A percentile compares a stretch with the other conserved stretches of the same genome.
These are phyloP conservation scores for Dinochytrium kinnereticum DNA, from an alignment of 371 early-diverging fungal species.

Conservation along the genomic window DNA sequence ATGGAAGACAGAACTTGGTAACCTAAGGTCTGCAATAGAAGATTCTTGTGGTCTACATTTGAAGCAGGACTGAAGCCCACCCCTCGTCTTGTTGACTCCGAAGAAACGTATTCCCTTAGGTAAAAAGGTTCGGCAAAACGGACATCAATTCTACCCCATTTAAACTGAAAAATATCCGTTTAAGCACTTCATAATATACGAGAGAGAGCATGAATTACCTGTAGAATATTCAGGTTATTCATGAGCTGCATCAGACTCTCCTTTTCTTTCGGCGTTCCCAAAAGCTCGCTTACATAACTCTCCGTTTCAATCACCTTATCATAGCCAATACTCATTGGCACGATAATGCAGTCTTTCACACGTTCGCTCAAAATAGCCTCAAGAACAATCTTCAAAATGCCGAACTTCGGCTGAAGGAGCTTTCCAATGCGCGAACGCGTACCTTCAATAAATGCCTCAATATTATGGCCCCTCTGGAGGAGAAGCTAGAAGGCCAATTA, in stretches of 20 bases:
- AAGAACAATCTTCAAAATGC: slow-evolving; percentile 80
- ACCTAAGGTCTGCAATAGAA: slow-evolving; percentile 49
- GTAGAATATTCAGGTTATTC: slow-evolving; percentile 43
- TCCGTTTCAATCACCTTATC: slow-evolving; percentile 86
- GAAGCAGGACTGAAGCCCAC: slow-evolving; percentile 29
- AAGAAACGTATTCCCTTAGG: slow-evolving; percentile 64
- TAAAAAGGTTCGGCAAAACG: slow-evolving; percentile 82
- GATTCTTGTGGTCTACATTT: slow-evolving; percentile 28
- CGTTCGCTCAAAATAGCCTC: slow-evolving; percentile 69
- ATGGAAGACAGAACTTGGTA: slow-evolving; percentile 50
- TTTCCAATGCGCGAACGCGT: slow-evolving; percentile 82
- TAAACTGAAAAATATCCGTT: slow-evolving; percentile 56
- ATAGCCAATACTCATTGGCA: slow-evolving; percentile 86
- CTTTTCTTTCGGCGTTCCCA: slow-evolving; percentile 84
- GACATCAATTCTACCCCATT: slow-evolving; percentile 77
- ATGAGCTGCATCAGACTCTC: slow-evolving; percentile 69
- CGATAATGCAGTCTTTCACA: slow-evolving; percentile 73
- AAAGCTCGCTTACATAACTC: slow-evolving; percentile 76
- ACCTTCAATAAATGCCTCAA: slow-evolving; percentile 89
- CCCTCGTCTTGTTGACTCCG: slow-evolving; percentile 41
- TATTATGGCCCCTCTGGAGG: slow-evolving; percentile 69
- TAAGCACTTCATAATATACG: neutral
- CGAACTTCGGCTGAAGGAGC: slow-evolving; percentile 79
- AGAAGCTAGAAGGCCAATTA: slow-evolving; percentile 39
- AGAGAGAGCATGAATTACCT: slow-evolving; percentile 26